Evolutionary conservation across 2,329 filamentous ascomycete genomes (phyloP).

Genomic region (Xylaria sp.): DNA sequence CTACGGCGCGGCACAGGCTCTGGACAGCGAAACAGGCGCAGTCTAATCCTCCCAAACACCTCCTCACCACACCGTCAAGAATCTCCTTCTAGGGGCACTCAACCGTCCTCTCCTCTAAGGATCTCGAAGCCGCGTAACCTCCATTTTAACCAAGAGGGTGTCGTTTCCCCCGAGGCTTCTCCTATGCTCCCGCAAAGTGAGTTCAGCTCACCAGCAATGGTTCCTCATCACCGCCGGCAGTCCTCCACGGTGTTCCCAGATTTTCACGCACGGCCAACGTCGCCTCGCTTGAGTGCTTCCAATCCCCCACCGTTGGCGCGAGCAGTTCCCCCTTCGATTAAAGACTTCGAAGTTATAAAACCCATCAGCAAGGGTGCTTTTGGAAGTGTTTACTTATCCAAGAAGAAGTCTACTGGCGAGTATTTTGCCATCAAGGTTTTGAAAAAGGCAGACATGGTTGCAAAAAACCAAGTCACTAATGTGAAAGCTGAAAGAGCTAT

Average conservation of each 20-base stretch:
- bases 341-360: constrained; percentile 99
- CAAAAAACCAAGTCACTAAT: constrained; percentile 99
- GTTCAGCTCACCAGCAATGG: constrained; percentile 77
- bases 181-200: constrained; percentile 87
- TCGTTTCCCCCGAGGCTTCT: constrained; percentile 88
- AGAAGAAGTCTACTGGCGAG: constrained; percentile 98
- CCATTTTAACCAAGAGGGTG: constrained; percentile 68
- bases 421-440: constrained; percentile 99
- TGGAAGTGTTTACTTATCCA: constrained; percentile 95
- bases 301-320: constrained; percentile 85
- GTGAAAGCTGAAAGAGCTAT: constrained; percentile 98
- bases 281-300: constrained; percentile 81
- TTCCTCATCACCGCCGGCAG: constrained; percentile 80
- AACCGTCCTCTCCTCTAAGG: constrained; percentile 86
- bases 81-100: constrained; percentile 80
- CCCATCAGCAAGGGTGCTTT: constrained; percentile 99
- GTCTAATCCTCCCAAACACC: constrained; percentile 82
- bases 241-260: constrained; percentile 89
- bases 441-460: constrained; percentile 99
- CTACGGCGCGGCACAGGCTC: constrained; percentile 81
- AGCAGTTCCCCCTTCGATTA: constrained; percentile 93
- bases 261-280: constrained; percentile 73
- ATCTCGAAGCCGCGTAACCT: constrained; percentile 81
- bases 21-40: constrained; percentile 85
- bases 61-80: constrained; percentile 86